Percentiles rank a stretch among this genome's conserved stretches.
phyloP scores from a whole-genome alignment of 352 stramenopile genomes.

The Phytophthora cactorum region DNA sequence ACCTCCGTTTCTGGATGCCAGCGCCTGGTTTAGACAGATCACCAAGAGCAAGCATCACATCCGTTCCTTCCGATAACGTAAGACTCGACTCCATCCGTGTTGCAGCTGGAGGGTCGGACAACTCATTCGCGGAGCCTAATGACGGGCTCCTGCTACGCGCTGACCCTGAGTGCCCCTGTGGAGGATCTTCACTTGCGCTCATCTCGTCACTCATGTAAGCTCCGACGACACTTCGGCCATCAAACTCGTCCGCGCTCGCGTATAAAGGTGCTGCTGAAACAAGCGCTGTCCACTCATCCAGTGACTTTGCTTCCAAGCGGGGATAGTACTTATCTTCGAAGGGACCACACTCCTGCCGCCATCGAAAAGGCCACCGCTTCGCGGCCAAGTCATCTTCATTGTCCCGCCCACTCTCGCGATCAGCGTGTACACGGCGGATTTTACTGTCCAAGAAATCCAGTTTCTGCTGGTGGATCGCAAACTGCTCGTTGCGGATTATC shows the following conservation, averaged over 20 bases:
- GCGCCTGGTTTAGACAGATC: constrained; percentile 49
- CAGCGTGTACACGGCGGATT: constrained; percentile 52
- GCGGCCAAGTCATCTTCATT: constrained; percentile 23
- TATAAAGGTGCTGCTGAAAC: constrained; percentile 75
- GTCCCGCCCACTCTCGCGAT: constrained; percentile 30
- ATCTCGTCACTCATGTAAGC: constrained; percentile 38
- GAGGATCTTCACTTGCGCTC: constrained; percentile 33
- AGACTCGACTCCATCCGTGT: constrained; percentile 41
- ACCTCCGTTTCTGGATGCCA: constrained; percentile 39
- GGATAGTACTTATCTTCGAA: constrained; percentile 74
- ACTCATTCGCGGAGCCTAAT: constrained; percentile 33
- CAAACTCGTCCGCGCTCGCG: constrained; percentile 60
- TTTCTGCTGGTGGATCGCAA: constrained; percentile 71
- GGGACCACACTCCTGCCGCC: constrained; percentile 78
- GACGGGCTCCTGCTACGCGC: constrained; percentile 26
- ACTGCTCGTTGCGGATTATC: constrained; percentile 81
- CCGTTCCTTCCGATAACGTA: constrained; percentile 76
- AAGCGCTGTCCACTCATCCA: constrained; percentile 83
- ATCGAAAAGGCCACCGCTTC: constrained; percentile 68
- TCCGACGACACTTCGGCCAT: constrained; percentile 34
- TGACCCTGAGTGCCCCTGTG: constrained; percentile 7
- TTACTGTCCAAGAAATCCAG: constrained; percentile 70
- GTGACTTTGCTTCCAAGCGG: constrained; percentile 61
- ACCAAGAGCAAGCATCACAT: constrained; percentile 77
- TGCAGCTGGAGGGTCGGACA: constrained; percentile 18